Percentiles rank a stretch among this genome's conserved stretches.
Evolutionary conservation across 2,329 filamentous ascomycete species (phyloP).

Genomic region (Anisogramma anomala): DNA sequence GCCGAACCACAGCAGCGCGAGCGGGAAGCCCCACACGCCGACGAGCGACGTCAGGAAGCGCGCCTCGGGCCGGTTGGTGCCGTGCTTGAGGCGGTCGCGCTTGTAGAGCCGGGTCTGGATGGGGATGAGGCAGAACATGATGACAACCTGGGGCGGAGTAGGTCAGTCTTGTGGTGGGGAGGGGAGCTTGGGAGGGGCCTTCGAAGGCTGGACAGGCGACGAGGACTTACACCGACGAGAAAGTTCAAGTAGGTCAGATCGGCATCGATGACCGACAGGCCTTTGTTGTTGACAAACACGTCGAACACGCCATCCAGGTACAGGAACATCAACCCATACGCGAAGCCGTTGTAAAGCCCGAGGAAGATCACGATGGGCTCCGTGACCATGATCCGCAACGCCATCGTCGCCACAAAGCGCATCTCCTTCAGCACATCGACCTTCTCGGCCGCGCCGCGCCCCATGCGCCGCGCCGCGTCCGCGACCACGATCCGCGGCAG

Average conservation of each 20-base stretch:
- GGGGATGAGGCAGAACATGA: conserved; percentile 31
- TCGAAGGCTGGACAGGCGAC: too few relatives aligned
- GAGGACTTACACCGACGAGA: conserved; percentile 25
- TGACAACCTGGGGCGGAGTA: conserved; percentile 10
- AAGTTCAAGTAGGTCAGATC: conserved; percentile 32
- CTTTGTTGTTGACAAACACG: conserved; percentile 31
- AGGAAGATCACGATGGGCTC: conserved; percentile 30
- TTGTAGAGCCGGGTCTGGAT: conserved; percentile 31
- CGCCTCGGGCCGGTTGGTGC: conserved; percentile 28
- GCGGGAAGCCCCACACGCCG: conserved; percentile 31
- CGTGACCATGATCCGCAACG: conserved; percentile 30
- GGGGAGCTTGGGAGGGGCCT: background rate
- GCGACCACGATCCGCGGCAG: conserved; percentile 28
- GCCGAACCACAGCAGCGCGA: conserved; percentile 31
- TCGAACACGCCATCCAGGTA: conserved; percentile 32
- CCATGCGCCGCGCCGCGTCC: conserved; percentile 19
- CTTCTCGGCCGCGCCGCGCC: conserved; percentile 22
- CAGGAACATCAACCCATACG: conserved; percentile 30
- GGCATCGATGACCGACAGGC: conserved; percentile 27
- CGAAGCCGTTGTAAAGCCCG: conserved; percentile 30
- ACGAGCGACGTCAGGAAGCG: conserved; percentile 30
- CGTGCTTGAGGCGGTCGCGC: conserved; percentile 25
- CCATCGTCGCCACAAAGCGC: conserved; percentile 30
- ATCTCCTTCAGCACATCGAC: conserved; percentile 28
- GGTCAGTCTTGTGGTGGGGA: background rate